Evolutionary conservation across 805 yeast species (phyloP).

Genomic region (Vanderwaltozyma verrucispora): DNA sequence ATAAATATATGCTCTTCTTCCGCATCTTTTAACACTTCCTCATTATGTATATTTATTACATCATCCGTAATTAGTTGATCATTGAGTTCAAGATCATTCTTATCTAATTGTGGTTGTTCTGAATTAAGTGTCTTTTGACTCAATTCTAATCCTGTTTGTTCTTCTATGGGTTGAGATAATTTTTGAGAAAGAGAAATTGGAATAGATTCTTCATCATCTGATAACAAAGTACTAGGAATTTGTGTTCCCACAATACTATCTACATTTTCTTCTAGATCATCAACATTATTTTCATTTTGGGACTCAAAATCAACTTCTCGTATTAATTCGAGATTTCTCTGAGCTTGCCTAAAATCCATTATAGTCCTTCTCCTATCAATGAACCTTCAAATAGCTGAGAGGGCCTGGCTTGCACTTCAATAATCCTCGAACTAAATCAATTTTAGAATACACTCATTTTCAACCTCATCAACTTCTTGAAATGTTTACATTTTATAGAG

Average conservation of each 20-base stretch:
- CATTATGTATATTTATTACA: not conserved
- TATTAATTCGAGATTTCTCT: conserved; percentile 16
- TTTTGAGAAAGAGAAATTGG: not conserved
- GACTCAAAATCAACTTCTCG: not conserved
- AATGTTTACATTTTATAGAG: too few species aligned
- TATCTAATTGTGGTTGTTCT: not conserved
- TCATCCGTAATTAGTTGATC: not conserved
- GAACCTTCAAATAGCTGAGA: too few species aligned
- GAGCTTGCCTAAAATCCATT: conserved; percentile 22
- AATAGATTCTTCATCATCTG: conserved; percentile 1
- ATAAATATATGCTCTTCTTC: conserved; percentile 13
- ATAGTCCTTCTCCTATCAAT: not conserved
- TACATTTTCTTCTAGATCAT: conserved; percentile 1
- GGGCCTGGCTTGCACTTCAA: too few species aligned
- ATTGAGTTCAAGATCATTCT: not conserved
- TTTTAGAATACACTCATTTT: too few species aligned
- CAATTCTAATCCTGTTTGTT: not conserved
- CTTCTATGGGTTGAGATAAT: not conserved
- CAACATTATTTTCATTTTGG: not conserved
- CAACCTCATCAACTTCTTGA: too few species aligned
- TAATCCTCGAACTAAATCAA: too few species aligned
- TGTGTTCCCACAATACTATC: conserved; percentile 3
- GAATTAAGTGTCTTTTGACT: not conserved
- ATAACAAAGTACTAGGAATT: conserved; percentile 3
- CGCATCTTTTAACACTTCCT: not conserved